Conservation (phyloP, 139 green algal species). For the Coelastrella sp. region DNA sequence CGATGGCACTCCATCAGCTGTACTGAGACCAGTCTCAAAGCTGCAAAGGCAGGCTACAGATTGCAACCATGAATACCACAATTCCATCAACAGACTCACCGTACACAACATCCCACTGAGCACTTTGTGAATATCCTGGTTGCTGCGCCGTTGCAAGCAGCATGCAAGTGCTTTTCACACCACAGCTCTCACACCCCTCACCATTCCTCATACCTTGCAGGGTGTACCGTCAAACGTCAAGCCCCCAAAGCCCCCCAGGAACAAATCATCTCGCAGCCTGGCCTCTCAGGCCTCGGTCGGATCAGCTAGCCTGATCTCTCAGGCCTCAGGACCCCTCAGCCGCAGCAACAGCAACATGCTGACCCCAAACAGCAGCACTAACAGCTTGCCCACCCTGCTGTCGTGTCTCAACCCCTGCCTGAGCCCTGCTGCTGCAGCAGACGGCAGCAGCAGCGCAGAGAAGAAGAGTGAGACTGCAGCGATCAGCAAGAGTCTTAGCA, state of each 20-base stretch:
- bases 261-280: constrained; percentile 20
- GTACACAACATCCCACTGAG: too few relatives aligned
- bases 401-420: too few relatives aligned
- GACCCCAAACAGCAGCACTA: neutral
- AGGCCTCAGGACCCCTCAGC: constrained; percentile 5
- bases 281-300: neutral
- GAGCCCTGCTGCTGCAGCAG: neutral
- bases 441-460: neutral
- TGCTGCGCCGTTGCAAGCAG: too few relatives aligned
- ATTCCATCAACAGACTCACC: too few relatives aligned
- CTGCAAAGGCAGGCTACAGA: too few relatives aligned
- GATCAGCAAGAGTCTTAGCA: neutral
- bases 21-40: too few relatives aligned
- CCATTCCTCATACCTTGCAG: too few relatives aligned
- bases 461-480: neutral
- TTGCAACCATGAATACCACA: too few relatives aligned
- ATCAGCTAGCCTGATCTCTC: neutral
- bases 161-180: too few relatives aligned
- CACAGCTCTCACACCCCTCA: too few relatives aligned
- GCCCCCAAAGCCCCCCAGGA: constrained; percentile 29
- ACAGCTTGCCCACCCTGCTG: neutral
- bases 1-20: too few relatives aligned
- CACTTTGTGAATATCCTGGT: too few relatives aligned
- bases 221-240: constrained; percentile 31
- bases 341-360: constrained; percentile 42